Evolutionary conservation across 2,329 filamentous ascomycete genomes (phyloP), one percentile per base, ranked within the genome.

Genomic region (Aureobasidium sp.): DNA sequence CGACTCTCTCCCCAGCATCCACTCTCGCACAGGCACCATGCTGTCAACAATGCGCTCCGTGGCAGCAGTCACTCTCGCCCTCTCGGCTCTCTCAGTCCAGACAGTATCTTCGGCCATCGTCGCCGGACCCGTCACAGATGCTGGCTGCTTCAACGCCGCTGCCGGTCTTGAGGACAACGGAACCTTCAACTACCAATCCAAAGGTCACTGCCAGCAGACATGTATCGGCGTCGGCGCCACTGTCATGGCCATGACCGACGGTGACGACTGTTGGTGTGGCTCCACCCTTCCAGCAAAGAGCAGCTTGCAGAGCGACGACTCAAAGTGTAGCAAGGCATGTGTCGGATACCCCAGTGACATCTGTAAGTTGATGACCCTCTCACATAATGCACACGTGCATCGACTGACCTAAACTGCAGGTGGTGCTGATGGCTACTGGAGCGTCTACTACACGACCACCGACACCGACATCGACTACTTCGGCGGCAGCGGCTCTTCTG

Each of bases 181-280:
- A 17, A 62, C 68, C 14, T 82, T 77, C 62, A 75, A 71, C 31
- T 86, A 78, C 68, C 83, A 85, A 68, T 81, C 78, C 65, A 72
- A 74, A 34, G 83, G 84, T 59, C 80, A 80, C 66, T 87, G 84
- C 67, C 79, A 82, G 65, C 67, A 73, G 22, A 72, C 76, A 65
- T 87, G 84, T 70, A 68, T 77, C 27, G 68, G 74, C 2, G 79
- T 81, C 39, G 55, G 47, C 36, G 44, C 42, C 20, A 67, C 80
- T 1, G 87, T 91, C 8, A 84, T 87, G 68, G 90, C 80, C 36
- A 76, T 89, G 48, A 83, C 80, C 8, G 79, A 80, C 20, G 83
- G 83, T 17, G 78, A 79, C 20, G 75, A 84, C 65, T 96, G 91
- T 76, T 89, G 80, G 69, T 96, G 91, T 70, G 91, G 91, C 63